phyloP scores from a whole-genome alignment of 2,329 filamentous ascomycete genomes.

The Xylariaceae sp. region DNA sequence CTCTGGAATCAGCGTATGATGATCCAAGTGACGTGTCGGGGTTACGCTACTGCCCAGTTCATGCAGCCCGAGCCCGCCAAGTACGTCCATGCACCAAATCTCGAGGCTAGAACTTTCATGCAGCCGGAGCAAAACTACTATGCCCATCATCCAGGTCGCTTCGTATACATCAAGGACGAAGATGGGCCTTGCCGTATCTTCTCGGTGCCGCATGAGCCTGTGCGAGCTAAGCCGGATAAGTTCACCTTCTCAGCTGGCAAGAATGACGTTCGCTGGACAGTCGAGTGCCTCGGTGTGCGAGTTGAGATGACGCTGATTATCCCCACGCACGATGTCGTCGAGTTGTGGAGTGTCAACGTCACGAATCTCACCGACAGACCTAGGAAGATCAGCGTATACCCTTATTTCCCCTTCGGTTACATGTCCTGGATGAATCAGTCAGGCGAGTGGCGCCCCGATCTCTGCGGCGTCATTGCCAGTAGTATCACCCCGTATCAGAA shows the following conservation, averaged over 20 bases:
- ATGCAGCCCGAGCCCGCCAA: conserved; percentile 60
- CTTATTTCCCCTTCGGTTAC: conserved; percentile 56
- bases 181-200: conserved; percentile 40
- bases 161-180: conserved; percentile 57
- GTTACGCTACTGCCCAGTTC: conserved; percentile 55
- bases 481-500: conserved; percentile 56
- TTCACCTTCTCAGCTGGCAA: conserved; percentile 54
- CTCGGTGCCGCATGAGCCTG: conserved; percentile 54
- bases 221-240: conserved; percentile 42
- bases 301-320: conserved; percentile 50
- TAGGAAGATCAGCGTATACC: conserved; percentile 49
- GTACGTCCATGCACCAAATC: conserved; percentile 55
- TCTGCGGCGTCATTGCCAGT: conserved; percentile 48
- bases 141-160: conserved; percentile 54
- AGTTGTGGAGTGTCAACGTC: conserved; percentile 52
- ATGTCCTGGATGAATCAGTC: conserved; percentile 62
- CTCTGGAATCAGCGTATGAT: conserved; percentile 60
- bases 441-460: conserved; percentile 46
- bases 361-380: conserved; percentile 44
- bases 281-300: conserved; percentile 47
- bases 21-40: conserved; percentile 56
- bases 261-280: conserved; percentile 51
- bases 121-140: conserved; percentile 59
- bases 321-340: conserved; percentile 51
- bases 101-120: conserved; percentile 58